These are phyloP conservation scores for Fragilaria radians DNA, from an alignment of 108 stramenopile genomes.

Conservation along the genomic window DNA sequence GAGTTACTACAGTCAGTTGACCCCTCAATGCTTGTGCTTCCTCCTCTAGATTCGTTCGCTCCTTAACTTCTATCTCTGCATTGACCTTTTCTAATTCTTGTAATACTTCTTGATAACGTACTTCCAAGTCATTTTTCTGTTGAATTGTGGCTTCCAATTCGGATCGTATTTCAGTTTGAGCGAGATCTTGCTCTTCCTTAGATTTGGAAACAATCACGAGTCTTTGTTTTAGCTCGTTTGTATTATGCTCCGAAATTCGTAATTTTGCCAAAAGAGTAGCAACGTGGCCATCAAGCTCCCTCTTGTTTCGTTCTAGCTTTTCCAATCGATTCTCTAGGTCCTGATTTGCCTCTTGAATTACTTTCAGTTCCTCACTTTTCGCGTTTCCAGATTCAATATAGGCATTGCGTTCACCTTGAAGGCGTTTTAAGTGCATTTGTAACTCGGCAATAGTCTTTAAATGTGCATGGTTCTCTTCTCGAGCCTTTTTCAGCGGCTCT, in stretches of 20 bases:
- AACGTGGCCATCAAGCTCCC: neutral
- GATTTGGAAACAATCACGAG: neutral
- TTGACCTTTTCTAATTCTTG: neutral
- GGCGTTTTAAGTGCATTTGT: neutral
- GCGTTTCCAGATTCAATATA: neutral
- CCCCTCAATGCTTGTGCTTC: neutral
- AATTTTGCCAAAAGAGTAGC: neutral
- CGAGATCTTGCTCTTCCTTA: neutral
- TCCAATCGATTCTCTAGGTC: neutral
- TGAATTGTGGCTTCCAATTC: neutral
- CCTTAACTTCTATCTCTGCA: neutral
- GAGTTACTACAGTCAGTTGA: neutral
- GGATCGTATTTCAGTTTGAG: neutral
- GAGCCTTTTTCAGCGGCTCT: neutral
- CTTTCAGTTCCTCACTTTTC: neutral
- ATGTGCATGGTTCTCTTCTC: neutral
- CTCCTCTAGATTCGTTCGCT: neutral
- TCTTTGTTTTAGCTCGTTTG: neutral
- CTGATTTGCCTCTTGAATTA: neutral
- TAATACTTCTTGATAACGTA: neutral
- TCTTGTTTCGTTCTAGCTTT: neutral
- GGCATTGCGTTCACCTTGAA: neutral
- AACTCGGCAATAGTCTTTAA: neutral
- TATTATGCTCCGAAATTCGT: neutral
- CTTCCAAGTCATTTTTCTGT: neutral